A percentile compares a stretch with the other conserved stretches of the same genome.
Evolutionary conservation across 331 rosid genomes (phyloP).

Genomic region (Phaseolus coccineus): DNA sequence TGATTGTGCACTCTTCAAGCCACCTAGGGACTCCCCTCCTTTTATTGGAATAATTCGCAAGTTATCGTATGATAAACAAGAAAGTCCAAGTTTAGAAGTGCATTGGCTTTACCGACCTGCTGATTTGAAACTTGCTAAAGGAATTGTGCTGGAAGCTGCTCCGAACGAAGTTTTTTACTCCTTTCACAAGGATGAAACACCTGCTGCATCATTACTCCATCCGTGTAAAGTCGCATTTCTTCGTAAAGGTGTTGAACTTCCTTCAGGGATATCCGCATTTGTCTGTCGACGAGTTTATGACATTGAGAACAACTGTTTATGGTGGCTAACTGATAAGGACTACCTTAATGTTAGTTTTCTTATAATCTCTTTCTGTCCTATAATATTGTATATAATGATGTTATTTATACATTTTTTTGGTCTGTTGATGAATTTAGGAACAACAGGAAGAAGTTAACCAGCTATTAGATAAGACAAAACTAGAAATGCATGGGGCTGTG

Average conservation of each 20-base stretch:
- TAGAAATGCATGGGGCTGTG: constrained; percentile 94
- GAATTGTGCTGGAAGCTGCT: constrained; percentile 76
- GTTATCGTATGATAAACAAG: constrained; percentile 59
- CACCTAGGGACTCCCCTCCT: constrained; percentile 89
- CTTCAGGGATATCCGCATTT: constrained; percentile 92
- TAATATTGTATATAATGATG: constrained; percentile 7
- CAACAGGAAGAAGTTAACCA: constrained; percentile 89
- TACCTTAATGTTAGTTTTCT: constrained; percentile 76
- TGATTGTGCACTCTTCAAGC: constrained; percentile 95
- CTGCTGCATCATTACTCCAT: constrained; percentile 95
- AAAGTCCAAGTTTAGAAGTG: constrained; percentile 70
- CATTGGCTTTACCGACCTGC: constrained; percentile 93
- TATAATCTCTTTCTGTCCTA: neutral
- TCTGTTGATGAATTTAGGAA: constrained; percentile 56
- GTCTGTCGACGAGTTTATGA: constrained; percentile 93
- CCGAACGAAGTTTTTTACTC: constrained; percentile 95
- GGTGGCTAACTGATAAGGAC: constrained; percentile 93
- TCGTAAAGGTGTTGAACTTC: constrained; percentile 87
- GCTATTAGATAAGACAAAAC: constrained; percentile 72
- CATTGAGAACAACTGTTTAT: constrained; percentile 72
- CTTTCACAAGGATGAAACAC: constrained; percentile 96
- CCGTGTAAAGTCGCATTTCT: constrained; percentile 98
- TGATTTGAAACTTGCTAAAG: constrained; percentile 84
- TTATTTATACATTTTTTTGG: constrained; percentile 16
- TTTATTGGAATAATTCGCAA: constrained; percentile 94